These are phyloP conservation scores for Sporothrix globosa DNA, from an alignment of 2,329 filamentous ascomycete species.

Conservation along the genomic window DNA sequence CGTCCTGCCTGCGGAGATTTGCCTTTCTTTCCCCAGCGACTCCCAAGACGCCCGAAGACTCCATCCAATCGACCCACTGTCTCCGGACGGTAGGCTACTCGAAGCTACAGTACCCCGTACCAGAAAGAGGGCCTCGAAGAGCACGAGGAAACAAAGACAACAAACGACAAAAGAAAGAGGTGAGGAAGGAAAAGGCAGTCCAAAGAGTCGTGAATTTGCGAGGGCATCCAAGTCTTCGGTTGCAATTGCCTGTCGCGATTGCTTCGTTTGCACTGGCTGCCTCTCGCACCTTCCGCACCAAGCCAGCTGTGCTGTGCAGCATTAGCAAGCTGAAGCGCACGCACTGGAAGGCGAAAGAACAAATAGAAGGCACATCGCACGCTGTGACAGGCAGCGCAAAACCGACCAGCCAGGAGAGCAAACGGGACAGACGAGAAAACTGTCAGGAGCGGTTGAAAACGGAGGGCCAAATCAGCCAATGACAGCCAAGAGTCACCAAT, in stretches of 20 bases:
- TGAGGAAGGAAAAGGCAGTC: no score
- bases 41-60: no score
- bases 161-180: slow-evolving; percentile 17
- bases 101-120: no score
- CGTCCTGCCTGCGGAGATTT: slow-evolving; percentile 21
- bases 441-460: slow-evolving; percentile 14
- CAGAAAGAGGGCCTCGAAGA: background rate
- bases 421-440: slow-evolving; percentile 2
- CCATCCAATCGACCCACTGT: slow-evolving; percentile 20
- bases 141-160: background rate
- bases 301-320: slow-evolving; percentile 24
- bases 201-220: no score
- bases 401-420: background rate
- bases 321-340: slow-evolving; percentile 23
- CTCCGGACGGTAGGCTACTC: slow-evolving; percentile 24
- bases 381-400: background rate
- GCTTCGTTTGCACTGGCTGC: slow-evolving; percentile 15
- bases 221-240: background rate
- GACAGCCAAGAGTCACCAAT: background rate
- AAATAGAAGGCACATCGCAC: background rate
- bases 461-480: slow-evolving; percentile 21
- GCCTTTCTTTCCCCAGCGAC: slow-evolving; percentile 15
- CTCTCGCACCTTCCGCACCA: slow-evolving; percentile 22
- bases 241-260: background rate
- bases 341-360: slow-evolving; percentile 22